These are phyloP conservation scores for Glycyrrhiza uralensis DNA, from an alignment of 306 rosid species.

Conservation along the genomic window DNA sequence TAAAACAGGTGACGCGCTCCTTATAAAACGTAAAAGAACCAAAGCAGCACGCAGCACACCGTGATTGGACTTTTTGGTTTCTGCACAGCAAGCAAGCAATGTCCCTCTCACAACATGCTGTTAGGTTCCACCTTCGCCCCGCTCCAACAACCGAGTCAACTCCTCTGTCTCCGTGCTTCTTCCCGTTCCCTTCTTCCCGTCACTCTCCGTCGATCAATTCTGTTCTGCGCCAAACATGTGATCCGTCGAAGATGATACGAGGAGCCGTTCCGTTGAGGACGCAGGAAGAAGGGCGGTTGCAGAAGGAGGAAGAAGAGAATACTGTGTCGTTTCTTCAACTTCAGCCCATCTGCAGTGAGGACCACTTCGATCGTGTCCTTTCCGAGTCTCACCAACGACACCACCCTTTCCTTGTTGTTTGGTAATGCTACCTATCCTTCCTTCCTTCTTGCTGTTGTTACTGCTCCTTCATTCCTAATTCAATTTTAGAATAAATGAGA, in stretches of 20 bases:
- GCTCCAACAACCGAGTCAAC: neutral
- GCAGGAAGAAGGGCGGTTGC: neutral
- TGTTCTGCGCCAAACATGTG: neutral
- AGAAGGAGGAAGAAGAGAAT: neutral
- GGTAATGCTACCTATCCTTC: neutral
- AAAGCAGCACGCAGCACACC: too few species aligned
- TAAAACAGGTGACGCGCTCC: neutral
- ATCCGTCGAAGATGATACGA: neutral
- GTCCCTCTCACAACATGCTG: neutral
- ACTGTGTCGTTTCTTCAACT: neutral
- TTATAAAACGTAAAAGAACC: neutral
- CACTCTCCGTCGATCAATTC: neutral
- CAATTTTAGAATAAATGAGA: too few species aligned
- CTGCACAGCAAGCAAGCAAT: neutral
- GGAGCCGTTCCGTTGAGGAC: neutral
- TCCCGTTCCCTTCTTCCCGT: neutral
- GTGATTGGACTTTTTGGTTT: neutral
- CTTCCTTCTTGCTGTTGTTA: neutral
- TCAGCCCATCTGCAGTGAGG: conserved; percentile 7
- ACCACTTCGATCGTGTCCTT: conserved; percentile 13
- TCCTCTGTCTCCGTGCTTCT: neutral
- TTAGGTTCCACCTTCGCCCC: neutral
- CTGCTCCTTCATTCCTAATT: neutral
- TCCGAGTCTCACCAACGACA: neutral
- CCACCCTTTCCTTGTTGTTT: conserved; percentile 3